phyloP scores from a whole-genome alignment of 2,329 filamentous ascomycete species.

The Clarireedia monteithiana region DNA sequence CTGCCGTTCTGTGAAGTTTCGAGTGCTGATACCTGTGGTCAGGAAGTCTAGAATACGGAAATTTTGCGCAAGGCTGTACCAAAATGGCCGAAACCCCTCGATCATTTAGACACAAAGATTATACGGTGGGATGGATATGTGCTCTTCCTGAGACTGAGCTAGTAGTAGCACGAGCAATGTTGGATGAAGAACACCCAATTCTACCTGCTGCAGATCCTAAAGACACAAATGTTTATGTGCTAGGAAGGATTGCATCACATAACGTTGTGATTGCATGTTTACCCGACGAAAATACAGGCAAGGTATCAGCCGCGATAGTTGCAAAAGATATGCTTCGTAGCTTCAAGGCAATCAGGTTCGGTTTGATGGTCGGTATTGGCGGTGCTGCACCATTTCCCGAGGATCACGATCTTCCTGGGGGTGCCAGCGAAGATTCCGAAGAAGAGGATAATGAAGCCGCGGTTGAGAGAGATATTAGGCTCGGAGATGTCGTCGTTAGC shows the following conservation, averaged over 20 bases:
- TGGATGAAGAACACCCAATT: constrained; percentile 16
- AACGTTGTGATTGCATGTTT: constrained; percentile 20
- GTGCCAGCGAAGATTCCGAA: neutral
- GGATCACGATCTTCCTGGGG: constrained; percentile 10
- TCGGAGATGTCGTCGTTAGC: constrained; percentile 16
- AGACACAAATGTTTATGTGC: constrained; percentile 14
- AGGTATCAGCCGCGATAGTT: constrained; percentile 28
- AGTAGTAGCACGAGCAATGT: constrained; percentile 13
- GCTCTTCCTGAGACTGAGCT: constrained; percentile 14
- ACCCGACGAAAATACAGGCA: constrained; percentile 18
- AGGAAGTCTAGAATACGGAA: neutral
- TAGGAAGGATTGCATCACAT: constrained; percentile 15
- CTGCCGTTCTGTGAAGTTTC: too few species aligned
- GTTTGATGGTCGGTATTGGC: constrained; percentile 38
- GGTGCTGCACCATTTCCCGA: constrained; percentile 20
- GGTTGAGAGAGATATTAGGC: constrained; percentile 9
- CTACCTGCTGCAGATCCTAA: constrained; percentile 8
- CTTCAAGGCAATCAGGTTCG: constrained; percentile 31
- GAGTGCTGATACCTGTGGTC: too few species aligned
- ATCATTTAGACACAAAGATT: constrained; percentile 1
- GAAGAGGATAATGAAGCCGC: constrained; percentile 6
- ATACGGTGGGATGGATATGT: constrained; percentile 20
- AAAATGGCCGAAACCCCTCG: neutral
- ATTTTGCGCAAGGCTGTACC: neutral
- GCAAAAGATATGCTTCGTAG: constrained; percentile 22